A percentile compares a stretch with the other conserved stretches of the same genome.
Evolutionary conservation across 495 filamentous ascomycete genomes (phyloP).

Genomic region (Pyrenula massariospora): DNA sequence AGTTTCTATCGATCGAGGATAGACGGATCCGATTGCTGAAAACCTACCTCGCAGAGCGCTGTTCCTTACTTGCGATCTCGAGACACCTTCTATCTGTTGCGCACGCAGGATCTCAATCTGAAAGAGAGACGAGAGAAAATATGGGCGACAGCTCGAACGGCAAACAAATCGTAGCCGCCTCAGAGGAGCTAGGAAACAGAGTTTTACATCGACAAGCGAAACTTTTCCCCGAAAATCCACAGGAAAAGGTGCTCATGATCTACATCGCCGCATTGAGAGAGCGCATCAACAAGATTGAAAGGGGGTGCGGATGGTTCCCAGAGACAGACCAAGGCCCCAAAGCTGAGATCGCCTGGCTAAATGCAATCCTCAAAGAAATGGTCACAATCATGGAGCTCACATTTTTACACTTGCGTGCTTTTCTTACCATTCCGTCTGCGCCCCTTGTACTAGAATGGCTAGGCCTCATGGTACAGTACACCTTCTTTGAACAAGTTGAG

Average conservation of each 20-base stretch:
- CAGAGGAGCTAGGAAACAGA: not conserved
- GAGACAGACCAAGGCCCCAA: constrained; percentile 34
- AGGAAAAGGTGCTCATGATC: not conserved
- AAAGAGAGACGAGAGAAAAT: not conserved
- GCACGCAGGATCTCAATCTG: not conserved
- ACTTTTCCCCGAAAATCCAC: not conserved
- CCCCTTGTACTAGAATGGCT: constrained; percentile 62
- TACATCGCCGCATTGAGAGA: constrained; percentile 32
- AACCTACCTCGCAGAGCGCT: constrained; percentile 58
- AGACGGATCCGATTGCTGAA: constrained; percentile 52
- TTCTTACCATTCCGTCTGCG: constrained; percentile 40
- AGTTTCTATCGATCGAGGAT: constrained; percentile 42
- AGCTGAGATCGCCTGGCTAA: constrained; percentile 50
- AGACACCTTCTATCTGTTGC: not conserved
- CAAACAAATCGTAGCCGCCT: not conserved
- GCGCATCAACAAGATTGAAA: constrained; percentile 31
- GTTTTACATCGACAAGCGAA: not conserved
- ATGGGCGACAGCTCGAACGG: not conserved
- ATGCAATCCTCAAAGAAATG: constrained; percentile 51
- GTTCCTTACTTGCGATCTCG: constrained; percentile 3
- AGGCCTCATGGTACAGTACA: constrained; percentile 47
- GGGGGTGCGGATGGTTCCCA: constrained; percentile 39
- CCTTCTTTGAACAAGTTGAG: constrained; percentile 50
- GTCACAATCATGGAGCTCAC: constrained; percentile 62
- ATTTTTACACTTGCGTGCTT: constrained; percentile 55